Evolutionary conservation across 805 yeast species (phyloP).

Genomic region (Starmerella apis): DNA sequence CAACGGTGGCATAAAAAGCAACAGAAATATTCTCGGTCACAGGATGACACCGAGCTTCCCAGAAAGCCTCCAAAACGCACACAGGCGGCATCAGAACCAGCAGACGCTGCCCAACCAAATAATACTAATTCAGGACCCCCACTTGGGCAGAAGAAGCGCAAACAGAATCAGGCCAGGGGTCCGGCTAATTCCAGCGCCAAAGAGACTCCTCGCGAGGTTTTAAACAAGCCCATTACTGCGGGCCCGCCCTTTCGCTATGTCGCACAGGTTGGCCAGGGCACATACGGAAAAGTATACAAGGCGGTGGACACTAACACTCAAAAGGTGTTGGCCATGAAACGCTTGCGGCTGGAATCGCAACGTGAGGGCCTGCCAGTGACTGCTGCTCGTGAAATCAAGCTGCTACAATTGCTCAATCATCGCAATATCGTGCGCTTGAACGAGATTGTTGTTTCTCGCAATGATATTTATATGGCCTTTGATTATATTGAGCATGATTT

Average conservation of each 20-base stretch:
- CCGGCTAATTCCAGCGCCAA: background rate
- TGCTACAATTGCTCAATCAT: constrained; percentile 74
- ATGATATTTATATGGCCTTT: constrained; percentile 74
- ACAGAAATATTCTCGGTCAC: background rate
- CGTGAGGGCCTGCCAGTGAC: constrained; percentile 95
- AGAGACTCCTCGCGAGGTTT: background rate
- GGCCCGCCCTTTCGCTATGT: constrained; percentile 51
- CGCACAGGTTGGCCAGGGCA: constrained; percentile 96
- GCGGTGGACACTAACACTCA: constrained; percentile 63
- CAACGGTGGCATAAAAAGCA: background rate
- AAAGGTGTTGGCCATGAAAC: constrained; percentile 74
- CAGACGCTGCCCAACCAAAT: background rate
- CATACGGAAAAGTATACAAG: constrained; percentile 92
- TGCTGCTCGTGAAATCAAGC: constrained; percentile 80
- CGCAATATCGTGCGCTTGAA: constrained; percentile 66
- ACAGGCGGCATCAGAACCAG: background rate
- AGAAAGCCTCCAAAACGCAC: background rate
- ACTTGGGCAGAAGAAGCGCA: background rate
- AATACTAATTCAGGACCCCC: background rate
- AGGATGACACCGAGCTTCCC: background rate
- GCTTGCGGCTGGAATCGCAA: constrained; percentile 72
- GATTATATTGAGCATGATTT: constrained; percentile 91
- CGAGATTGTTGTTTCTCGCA: constrained; percentile 77
- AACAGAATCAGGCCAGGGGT: too few relatives aligned
- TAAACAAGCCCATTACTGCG: background rate